Percentiles rank a stretch among this genome's conserved stretches.
Conservation (phyloP, 768 basidiomycete genomes). For the Amanita brunnescens region DNA sequence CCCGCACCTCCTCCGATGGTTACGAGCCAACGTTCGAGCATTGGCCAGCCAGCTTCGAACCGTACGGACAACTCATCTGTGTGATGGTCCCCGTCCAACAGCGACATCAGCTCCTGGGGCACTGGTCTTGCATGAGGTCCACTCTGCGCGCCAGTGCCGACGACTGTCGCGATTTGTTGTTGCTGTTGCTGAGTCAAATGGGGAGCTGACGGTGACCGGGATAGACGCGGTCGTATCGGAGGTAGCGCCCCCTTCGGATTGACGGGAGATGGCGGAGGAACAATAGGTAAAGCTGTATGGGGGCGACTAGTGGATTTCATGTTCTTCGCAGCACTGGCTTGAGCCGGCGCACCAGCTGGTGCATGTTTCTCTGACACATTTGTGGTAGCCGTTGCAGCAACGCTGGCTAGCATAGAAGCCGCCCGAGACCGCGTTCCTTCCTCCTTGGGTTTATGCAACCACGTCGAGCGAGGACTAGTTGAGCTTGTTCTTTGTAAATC, state of each 20-base stretch:
- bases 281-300: conserved; percentile 27
- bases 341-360: conserved; percentile 4
- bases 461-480: conserved; percentile 35
- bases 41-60: conserved; percentile 80
- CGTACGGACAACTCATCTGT: conserved; percentile 82
- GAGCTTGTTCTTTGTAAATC: conserved; percentile 41
- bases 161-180: not conserved
- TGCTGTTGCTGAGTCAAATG: conserved; percentile 21
- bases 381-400: conserved; percentile 10
- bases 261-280: conserved; percentile 34
- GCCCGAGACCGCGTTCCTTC: conserved; percentile 13
- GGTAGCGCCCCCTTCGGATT: conserved; percentile 23
- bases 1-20: conserved; percentile 52
- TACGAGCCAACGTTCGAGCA: conserved; percentile 65
- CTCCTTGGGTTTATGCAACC: conserved; percentile 35
- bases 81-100: conserved; percentile 86
- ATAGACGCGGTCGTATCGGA: conserved; percentile 38
- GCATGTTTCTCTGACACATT: not conserved
- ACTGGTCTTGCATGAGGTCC: conserved; percentile 25
- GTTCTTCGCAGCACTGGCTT: conserved; percentile 18
- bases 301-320: conserved; percentile 22
- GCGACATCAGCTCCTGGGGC: conserved; percentile 45
- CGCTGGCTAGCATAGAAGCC: conserved; percentile 6
- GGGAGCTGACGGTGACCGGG: conserved; percentile 53
- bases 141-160: conserved; percentile 9